Evolutionary conservation across 768 basidiomycete genomes (phyloP).

Genomic region (Clavaria fumosa): DNA sequence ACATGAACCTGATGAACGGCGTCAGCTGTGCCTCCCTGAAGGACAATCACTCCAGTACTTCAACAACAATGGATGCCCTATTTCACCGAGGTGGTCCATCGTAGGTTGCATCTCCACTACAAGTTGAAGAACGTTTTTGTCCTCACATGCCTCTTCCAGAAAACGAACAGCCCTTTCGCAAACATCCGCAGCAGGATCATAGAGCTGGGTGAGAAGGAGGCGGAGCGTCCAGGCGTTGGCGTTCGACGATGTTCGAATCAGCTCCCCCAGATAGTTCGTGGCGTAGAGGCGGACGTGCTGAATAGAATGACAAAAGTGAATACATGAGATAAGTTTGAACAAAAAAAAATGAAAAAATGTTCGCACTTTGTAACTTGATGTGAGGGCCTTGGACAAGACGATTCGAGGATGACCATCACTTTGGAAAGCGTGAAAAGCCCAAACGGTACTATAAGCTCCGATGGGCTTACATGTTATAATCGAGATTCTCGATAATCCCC

Average conservation of each 20-base stretch:
- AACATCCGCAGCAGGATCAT: slow-evolving; percentile 83
- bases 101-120: slow-evolving; percentile 93
- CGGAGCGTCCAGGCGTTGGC: slow-evolving; percentile 82
- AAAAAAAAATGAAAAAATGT: not conserved
- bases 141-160: slow-evolving; percentile 81
- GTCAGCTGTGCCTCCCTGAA: not conserved
- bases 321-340: not conserved
- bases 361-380: slow-evolving; percentile 76
- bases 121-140: slow-evolving; percentile 66
- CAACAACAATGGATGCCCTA: slow-evolving; percentile 76
- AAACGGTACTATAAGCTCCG: slow-evolving; percentile 1
- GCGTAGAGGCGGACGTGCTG: slow-evolving; percentile 83
- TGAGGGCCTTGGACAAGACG: slow-evolving; percentile 84
- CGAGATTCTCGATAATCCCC: slow-evolving; percentile 79
- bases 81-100: slow-evolving; percentile 87
- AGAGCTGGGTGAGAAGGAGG: slow-evolving; percentile 86
- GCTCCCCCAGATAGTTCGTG: slow-evolving; percentile 69
- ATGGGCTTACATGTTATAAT: slow-evolving; percentile 66
- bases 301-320: not conserved
- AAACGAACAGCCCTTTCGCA: slow-evolving; percentile 81
- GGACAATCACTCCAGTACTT: slow-evolving; percentile 66
- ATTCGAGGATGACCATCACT: slow-evolving; percentile 94
- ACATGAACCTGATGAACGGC: slow-evolving; percentile 60
- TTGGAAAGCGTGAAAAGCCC: slow-evolving; percentile 7
- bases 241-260: slow-evolving; percentile 49